phyloP scores from a whole-genome alignment of 164 flowering plant species.

The Stephania japonica region DNA sequence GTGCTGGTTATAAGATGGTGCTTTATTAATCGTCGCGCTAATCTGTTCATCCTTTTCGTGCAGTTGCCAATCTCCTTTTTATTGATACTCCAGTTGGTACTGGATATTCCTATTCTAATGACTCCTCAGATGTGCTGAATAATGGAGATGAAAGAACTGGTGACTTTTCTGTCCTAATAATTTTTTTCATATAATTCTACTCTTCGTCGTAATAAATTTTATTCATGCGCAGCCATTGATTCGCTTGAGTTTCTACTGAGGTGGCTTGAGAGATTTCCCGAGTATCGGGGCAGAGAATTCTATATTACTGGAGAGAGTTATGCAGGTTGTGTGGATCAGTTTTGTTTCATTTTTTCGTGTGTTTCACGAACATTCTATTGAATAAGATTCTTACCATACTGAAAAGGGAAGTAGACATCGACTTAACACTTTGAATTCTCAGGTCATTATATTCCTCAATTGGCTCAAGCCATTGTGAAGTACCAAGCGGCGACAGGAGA shows the following conservation, averaged over 20 bases:
- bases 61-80: slow-evolving; percentile 77
- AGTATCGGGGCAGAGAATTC: slow-evolving; percentile 36
- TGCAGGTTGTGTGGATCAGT: slow-evolving; percentile 26
- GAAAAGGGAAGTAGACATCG: no score
- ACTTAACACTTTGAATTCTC: slow-evolving; percentile 12
- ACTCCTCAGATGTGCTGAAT: slow-evolving; percentile 43
- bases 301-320: slow-evolving; percentile 48
- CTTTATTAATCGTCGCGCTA: neutral
- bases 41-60: slow-evolving; percentile 4
- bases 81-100: slow-evolving; percentile 80
- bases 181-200: neutral
- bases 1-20: neutral
- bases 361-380: neutral
- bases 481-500: slow-evolving; percentile 47
- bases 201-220: neutral
- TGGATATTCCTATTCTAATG: slow-evolving; percentile 76
- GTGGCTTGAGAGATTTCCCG: slow-evolving; percentile 41
- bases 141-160: slow-evolving; percentile 79
- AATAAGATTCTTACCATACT: neutral
- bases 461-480: slow-evolving; percentile 49
- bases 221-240: slow-evolving; percentile 5
- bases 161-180: slow-evolving; percentile 12
- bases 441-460: slow-evolving; percentile 85
- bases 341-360: neutral
- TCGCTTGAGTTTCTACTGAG: slow-evolving; percentile 25